Evolutionary conservation across 2,329 filamentous ascomycete genomes (phyloP).

Genomic region (Clathrospora elynae): DNA sequence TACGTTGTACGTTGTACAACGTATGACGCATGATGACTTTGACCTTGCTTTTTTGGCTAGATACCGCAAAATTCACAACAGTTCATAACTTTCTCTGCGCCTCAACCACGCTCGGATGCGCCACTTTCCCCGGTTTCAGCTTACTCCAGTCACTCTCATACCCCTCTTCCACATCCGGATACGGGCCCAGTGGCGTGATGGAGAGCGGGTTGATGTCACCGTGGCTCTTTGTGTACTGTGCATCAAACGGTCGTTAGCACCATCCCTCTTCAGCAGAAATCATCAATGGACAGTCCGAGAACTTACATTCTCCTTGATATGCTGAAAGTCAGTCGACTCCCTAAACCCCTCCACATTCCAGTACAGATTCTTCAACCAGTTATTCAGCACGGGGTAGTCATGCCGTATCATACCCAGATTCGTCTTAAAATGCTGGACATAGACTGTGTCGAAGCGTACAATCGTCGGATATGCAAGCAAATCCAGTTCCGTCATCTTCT

Average conservation of each 20-base stretch:
- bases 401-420: slow-evolving; percentile 66
- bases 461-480: slow-evolving; percentile 62
- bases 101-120: slow-evolving; percentile 48
- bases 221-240: slow-evolving; percentile 64
- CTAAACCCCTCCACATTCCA: slow-evolving; percentile 61
- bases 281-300: neutral
- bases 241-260: neutral
- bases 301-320: slow-evolving; percentile 68
- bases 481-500: slow-evolving; percentile 63
- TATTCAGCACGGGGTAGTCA: slow-evolving; percentile 64
- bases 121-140: slow-evolving; percentile 55
- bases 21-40: too few relatives aligned
- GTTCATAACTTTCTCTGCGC: slow-evolving; percentile 34
- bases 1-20: too few relatives aligned
- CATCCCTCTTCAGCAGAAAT: neutral
- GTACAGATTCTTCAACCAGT: slow-evolving; percentile 66
- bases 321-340: slow-evolving; percentile 66
- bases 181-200: slow-evolving; percentile 68
- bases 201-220: slow-evolving; percentile 63
- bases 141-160: slow-evolving; percentile 57
- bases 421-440: slow-evolving; percentile 70
- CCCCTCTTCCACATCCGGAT: slow-evolving; percentile 61
- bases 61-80: too few relatives aligned
- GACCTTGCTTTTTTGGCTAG: too few relatives aligned
- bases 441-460: slow-evolving; percentile 65